Evolutionary conservation across 192 early-diverging fungal species (phyloP), one percentile per base, ranked within the genome.

Genomic region (Backusella luteola): DNA sequence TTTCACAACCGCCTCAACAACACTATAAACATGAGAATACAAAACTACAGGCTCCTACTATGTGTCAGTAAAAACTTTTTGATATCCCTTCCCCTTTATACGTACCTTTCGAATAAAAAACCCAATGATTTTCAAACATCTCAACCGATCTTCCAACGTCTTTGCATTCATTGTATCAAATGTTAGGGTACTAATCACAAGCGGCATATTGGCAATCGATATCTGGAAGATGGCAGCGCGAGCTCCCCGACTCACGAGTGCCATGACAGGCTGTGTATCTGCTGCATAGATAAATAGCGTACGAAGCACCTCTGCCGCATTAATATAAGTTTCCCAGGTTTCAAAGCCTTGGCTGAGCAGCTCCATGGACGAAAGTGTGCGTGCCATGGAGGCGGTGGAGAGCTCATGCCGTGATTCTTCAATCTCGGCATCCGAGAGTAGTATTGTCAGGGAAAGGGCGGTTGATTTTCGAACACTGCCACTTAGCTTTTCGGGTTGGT

Each of bases 1-100:
- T 73, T 93, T 95, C 0, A 96, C 94, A 63, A 96, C 91, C 0
- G 91, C 89, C 71, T 94, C 95, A 1, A 91, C 84, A 29, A 96
- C 87, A 3, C 81, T 77, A 6, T 90, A 77, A 7, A 95, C 78
- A 77, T 89, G 85, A 1, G 84, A 76, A 78, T 91, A 89, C 0
- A 95, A 74, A 7, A 96, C 66, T 6, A 86, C 34, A 0, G 95
- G 94, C 80, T 90, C 90, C 91, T 95, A 76, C 12, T 15, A 23
- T 5, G 15, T 34, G 29, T 72, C 8, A 63, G 42, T n/a, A 39
- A 23, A 9, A 32, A 3, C 2, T 32, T 34, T 66, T 52, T 39
- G 34, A 53, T 46, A 1, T 2, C 17, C 70, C 0, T 93, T 15
- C 39, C 2, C 14, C 12, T 36, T 46, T 12, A 41, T 63, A 15